These are phyloP conservation scores for Parasitella parasitica DNA, from an alignment of 371 early-diverging fungal species.

Conservation along the genomic window DNA sequence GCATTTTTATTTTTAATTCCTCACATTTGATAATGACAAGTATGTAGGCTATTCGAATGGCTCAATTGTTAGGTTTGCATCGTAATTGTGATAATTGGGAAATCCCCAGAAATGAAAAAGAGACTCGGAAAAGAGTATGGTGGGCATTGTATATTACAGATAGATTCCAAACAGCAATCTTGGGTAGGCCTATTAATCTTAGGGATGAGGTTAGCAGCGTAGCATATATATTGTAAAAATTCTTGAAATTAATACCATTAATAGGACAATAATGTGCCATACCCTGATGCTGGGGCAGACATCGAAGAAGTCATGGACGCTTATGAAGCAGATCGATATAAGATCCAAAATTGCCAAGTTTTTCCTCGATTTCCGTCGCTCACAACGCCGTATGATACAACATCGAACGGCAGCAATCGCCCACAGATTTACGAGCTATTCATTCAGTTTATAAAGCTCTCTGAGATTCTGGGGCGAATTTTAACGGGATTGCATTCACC, in stretches of 20 bases:
- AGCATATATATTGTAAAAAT: background rate
- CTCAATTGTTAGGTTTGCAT: conserved; percentile 38
- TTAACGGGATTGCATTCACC: conserved; percentile 39
- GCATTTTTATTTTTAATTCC: background rate
- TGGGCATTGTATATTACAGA: conserved; percentile 44
- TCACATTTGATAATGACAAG: background rate
- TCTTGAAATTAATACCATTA: background rate
- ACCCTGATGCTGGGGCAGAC: conserved; percentile 31
- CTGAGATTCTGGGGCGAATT: conserved; percentile 39
- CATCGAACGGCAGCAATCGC: background rate
- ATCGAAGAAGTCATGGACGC: conserved; percentile 43
- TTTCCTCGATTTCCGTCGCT: conserved; percentile 32
- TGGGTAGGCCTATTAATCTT: conserved; percentile 39
- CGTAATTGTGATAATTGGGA: conserved; percentile 40
- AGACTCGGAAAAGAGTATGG: conserved; percentile 41
- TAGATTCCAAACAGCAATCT: conserved; percentile 35
- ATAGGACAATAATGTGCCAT: conserved; percentile 37
- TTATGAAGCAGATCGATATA: conserved; percentile 20
- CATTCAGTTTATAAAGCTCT: conserved; percentile 38
- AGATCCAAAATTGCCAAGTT: background rate
- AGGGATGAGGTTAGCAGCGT: conserved; percentile 33
- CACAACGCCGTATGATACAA: conserved; percentile 10
- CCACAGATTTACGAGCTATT: conserved; percentile 37
- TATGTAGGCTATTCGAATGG: conserved; percentile 17
- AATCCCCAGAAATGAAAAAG: conserved; percentile 36